Evolutionary conservation across 352 stramenopile species (phyloP).

Genomic region (Aphanomyces cochlioides): DNA sequence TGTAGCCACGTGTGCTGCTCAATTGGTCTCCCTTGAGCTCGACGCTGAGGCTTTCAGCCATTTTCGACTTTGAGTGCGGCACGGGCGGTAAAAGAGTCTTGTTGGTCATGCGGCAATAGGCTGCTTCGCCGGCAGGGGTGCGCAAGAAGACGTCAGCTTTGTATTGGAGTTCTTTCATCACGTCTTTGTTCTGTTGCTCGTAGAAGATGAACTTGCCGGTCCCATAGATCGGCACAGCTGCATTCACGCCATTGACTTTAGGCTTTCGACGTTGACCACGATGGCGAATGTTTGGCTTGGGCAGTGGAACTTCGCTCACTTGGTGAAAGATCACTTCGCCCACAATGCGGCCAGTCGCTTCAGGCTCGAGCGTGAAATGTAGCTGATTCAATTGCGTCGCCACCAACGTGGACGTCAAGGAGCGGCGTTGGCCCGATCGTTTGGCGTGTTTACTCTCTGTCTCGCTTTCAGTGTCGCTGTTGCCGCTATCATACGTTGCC

Average conservation of each 20-base stretch:
- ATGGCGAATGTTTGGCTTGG: constrained; percentile 28
- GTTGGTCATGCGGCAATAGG: constrained; percentile 70
- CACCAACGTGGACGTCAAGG: constrained; percentile 28
- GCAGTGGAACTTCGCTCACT: constrained; percentile 19
- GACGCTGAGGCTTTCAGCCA: constrained; percentile 25
- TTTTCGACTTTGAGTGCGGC: constrained; percentile 38
- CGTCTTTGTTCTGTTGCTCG: constrained; percentile 87
- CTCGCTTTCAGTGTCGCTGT: constrained; percentile 77
- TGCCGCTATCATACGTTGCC: constrained; percentile 69
- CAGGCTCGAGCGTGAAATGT: constrained; percentile 77
- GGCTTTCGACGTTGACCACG: constrained; percentile 20
- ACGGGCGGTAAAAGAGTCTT: constrained; percentile 53
- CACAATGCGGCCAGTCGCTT: constrained; percentile 77
- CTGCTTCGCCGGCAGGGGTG: constrained; percentile 59
- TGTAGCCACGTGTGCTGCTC: constrained; percentile 45
- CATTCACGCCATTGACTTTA: constrained; percentile 23
- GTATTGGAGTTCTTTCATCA: constrained; percentile 88
- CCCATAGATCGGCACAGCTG: constrained; percentile 56
- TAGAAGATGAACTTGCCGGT: constrained; percentile 83
- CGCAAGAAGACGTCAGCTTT: constrained; percentile 78
- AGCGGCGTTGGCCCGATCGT: constrained; percentile 34
- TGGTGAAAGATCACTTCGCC: constrained; percentile 72
- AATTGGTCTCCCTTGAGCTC: constrained; percentile 43
- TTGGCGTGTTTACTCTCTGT: constrained; percentile 61
- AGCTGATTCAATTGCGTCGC: constrained; percentile 44